Evolutionary conservation across 2,329 filamentous ascomycete species (phyloP).

Genomic region (Alternaria incomplexa): DNA sequence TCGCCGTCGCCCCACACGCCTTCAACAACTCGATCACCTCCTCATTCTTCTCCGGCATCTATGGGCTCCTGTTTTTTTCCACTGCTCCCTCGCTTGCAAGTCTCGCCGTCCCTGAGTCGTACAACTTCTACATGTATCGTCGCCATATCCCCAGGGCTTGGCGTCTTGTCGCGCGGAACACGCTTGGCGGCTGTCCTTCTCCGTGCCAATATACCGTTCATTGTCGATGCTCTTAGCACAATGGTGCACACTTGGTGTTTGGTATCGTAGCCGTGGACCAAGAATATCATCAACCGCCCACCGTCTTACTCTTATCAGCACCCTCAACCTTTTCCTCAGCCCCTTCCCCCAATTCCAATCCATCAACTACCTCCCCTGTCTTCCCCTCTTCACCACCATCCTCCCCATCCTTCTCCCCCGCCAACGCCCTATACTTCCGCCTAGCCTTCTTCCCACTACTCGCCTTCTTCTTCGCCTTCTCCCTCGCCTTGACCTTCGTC

Average conservation of each 20-base stretch:
- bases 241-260: neutral
- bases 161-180: too few species aligned
- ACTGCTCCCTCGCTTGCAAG: neutral
- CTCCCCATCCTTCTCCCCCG: slow-evolving; percentile 69
- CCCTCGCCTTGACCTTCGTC: slow-evolving; percentile 66
- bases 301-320: neutral
- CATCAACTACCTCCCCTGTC: neutral
- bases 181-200: neutral
- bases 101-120: neutral
- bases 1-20: neutral
- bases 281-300: neutral
- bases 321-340: neutral
- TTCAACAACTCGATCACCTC: neutral
- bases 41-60: neutral
- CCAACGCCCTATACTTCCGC: slow-evolving; percentile 68
- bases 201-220: too few species aligned
- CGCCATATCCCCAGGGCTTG: neutral
- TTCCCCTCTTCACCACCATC: slow-evolving; percentile 20
- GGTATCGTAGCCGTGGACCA: neutral
- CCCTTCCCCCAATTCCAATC: too few species aligned
- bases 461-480: slow-evolving; percentile 71
- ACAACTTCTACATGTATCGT: neutral
- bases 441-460: slow-evolving; percentile 82
- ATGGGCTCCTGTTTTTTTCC: too few species aligned
- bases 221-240: neutral